Conservation (phyloP, 768 basidiomycete species). For the Rhodosporidiobolus sp. region DNA sequence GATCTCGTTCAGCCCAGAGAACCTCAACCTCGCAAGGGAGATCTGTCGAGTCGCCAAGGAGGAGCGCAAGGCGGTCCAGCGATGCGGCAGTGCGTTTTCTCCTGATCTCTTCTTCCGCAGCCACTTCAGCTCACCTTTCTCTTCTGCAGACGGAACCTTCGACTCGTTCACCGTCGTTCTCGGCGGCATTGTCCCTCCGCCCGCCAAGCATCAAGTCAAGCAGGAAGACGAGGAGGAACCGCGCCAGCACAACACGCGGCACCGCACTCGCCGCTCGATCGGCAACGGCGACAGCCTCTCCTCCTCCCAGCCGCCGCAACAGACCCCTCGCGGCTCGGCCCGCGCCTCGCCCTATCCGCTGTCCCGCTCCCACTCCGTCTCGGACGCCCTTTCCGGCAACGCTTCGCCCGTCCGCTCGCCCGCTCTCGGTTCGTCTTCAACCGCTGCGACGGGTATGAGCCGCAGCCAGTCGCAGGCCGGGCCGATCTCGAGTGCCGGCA, state of each 20-base stretch:
- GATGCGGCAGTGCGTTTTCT: not conserved
- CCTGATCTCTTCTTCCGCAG: no score
- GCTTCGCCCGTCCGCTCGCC: conserved; percentile 8
- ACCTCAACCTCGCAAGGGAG: conserved; percentile 46
- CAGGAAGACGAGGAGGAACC: not conserved
- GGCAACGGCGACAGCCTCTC: not conserved
- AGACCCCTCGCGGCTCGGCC: conserved; percentile 5
- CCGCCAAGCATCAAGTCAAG: not conserved
- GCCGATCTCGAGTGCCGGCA: not conserved
- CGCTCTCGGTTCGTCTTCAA: not conserved
- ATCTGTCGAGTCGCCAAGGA: conserved; percentile 50
- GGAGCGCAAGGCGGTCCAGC: conserved; percentile 32
- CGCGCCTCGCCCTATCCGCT: conserved; percentile 29
- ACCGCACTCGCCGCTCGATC: conserved; percentile 13
- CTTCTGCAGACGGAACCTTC: not conserved
- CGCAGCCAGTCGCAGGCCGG: conserved; percentile 27
- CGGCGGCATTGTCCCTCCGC: not conserved
- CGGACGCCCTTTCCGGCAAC: not conserved
- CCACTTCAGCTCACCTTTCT: no score
- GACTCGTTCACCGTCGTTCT: conserved; percentile 5
- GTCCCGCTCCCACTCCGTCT: conserved; percentile 27
- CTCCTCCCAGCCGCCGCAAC: not conserved
- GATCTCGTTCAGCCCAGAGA: conserved; percentile 43
- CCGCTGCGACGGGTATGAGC: conserved; percentile 2
- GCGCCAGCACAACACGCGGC: conserved; percentile 3